phyloP scores from a whole-genome alignment of 768 basidiomycete genomes.

The Cystobasidium ongulense region DNA sequence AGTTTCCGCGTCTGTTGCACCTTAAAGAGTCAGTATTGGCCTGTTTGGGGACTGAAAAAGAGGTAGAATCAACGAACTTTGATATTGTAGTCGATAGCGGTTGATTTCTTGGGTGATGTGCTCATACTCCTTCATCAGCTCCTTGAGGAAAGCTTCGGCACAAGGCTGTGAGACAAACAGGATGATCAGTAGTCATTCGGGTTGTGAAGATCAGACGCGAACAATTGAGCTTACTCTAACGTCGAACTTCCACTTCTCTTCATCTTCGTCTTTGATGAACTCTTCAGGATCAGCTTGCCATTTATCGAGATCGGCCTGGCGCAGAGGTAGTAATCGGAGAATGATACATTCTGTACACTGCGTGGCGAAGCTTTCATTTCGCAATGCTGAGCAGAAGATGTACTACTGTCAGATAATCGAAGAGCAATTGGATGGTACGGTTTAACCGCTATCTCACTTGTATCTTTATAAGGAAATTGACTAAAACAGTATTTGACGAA shows the following conservation, averaged over 20 bases:
- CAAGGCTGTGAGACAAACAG: slow-evolving; percentile 57
- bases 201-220: not conserved
- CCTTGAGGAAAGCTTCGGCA: slow-evolving; percentile 82
- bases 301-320: slow-evolving; percentile 66
- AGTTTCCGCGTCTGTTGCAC: not conserved
- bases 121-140: slow-evolving; percentile 62
- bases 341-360: slow-evolving; percentile 64
- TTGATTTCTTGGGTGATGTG: slow-evolving; percentile 62
- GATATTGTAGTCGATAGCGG: slow-evolving; percentile 56
- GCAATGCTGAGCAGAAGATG: slow-evolving; percentile 23
- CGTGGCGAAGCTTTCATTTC: slow-evolving; percentile 32
- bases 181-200: not conserved
- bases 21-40: not conserved
- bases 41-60: not conserved
- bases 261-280: slow-evolving; percentile 78
- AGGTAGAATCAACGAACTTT: slow-evolving; percentile 49
- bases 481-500: slow-evolving; percentile 35
- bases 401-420: not conserved
- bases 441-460: not conserved
- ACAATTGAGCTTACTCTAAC: slow-evolving; percentile 57
- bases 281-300: slow-evolving; percentile 89
- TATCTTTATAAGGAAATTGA: slow-evolving; percentile 30
- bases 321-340: slow-evolving; percentile 74
- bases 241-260: slow-evolving; percentile 79
- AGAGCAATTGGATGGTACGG: not conserved